Percentiles rank a stretch among this genome's conserved stretches.
Conservation (phyloP, 163 green algal genomes). For the Coccomyxa subellipsoidea region DNA sequence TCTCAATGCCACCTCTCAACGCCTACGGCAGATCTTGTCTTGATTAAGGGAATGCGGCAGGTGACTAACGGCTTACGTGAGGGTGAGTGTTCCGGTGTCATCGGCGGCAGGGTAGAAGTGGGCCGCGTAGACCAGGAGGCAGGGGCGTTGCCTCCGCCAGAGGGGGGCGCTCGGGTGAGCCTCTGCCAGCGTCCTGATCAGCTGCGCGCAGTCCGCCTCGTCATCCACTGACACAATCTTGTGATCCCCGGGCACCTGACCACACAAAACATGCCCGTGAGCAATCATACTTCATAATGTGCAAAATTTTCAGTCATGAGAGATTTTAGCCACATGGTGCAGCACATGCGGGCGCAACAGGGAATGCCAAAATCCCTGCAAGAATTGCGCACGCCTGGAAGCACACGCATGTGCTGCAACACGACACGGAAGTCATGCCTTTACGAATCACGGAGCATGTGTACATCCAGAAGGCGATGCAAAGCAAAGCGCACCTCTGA, state of each 20-base stretch:
- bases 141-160: constrained; percentile 72
- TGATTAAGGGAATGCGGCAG: too few relatives aligned
- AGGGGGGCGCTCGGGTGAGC: constrained; percentile 35
- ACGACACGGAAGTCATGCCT: background rate
- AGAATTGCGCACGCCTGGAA: too few relatives aligned
- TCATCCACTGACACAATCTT: constrained; percentile 59
- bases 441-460: background rate
- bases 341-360: too few relatives aligned
- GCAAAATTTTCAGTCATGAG: background rate
- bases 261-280: background rate
- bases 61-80: background rate
- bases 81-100: background rate
- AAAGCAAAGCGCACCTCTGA: constrained; percentile 24
- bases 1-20: too few relatives aligned
- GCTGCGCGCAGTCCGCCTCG: constrained; percentile 47
- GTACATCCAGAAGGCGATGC: background rate
- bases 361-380: too few relatives aligned
- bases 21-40: too few relatives aligned
- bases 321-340: background rate
- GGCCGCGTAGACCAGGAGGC: constrained; percentile 62
- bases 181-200: constrained; percentile 69
- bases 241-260: constrained; percentile 58
- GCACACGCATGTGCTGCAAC: background rate
- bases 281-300: background rate
- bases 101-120: background rate